Evolutionary conservation across 345 rosid genomes (phyloP), one percentile per base, ranked within the genome.

Genomic region (Rhizophora apiculata): DNA sequence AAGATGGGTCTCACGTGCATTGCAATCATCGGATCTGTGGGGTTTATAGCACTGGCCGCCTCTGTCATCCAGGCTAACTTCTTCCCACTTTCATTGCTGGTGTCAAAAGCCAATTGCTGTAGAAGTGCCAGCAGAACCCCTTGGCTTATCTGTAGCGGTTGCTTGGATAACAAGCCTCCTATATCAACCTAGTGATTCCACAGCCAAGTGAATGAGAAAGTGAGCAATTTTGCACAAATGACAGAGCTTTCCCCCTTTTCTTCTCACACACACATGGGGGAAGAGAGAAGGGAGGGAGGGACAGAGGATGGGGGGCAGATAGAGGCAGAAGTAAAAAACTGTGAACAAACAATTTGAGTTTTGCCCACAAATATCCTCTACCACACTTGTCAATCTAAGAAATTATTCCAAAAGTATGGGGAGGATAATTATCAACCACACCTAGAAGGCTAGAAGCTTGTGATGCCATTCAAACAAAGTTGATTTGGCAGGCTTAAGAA

Each of bases 21-120:
- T 51, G 80, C 65, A n/a, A 76, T 76, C 76, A 63, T 63, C 19
- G 80, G 70, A 58, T 76, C 80, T 24, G 60, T 18, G 2, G 73
- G 80, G 76, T 72, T 76, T 61, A 76, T 72, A 19, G 76, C 73
- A 39, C 57, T 64, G 57, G 76, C 73, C 69, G 72, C 76, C 26
- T 76, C 80, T 6, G 68, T 67, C 80, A 76, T 76, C 80, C 80
- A 76, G 29, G 61, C 48, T 31, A 76, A 21, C 69, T 76, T 76
- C 60, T 31, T 62, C 1, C 57, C 16, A 5, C 69, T 72, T 20
- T 49, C 76, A 6, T 67, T 72, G 8, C 55, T 37, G 10, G 72
- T 62, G 52, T 76, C 80, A 15, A 73, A 76, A 22, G 76, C 72
- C 69, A 76, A 51, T 29, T 76, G 80, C 48, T 76, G 80, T 13